A percentile compares a stretch with the other conserved stretches of the same genome.
phyloP scores from a whole-genome alignment of 1,284 basidiomycete species.

The Mycosarcoma maydis region DNA sequence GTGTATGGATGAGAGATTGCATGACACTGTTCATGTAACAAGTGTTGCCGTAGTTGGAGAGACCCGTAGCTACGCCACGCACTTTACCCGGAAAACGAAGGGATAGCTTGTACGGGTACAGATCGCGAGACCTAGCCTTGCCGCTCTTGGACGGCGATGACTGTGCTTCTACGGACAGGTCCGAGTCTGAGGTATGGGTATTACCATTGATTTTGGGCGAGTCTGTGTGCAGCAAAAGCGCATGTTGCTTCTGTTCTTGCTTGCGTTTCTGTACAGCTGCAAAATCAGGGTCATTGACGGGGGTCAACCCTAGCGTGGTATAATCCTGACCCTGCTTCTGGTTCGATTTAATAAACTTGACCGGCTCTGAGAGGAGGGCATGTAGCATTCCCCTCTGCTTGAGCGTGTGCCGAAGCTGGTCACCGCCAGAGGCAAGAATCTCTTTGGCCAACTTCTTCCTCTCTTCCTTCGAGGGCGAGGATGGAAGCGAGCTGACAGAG shows the following conservation, averaged over 20 bases:
- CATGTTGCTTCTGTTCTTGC: slow-evolving; percentile 44
- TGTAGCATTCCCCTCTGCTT: slow-evolving; percentile 62
- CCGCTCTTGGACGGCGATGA: slow-evolving; percentile 22
- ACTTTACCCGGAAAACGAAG: slow-evolving; percentile 47
- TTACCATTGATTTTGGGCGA: slow-evolving; percentile 29
- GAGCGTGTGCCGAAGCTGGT: slow-evolving; percentile 30
- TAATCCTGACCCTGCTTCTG: slow-evolving; percentile 46
- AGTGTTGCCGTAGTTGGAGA: slow-evolving; percentile 92
- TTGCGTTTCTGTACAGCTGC: slow-evolving; percentile 37
- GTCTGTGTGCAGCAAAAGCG: slow-evolving; percentile 34
- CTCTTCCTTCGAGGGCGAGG: slow-evolving; percentile 31
- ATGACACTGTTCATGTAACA: slow-evolving; percentile 96
- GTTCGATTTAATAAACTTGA: slow-evolving; percentile 45
- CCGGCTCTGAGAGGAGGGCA: slow-evolving; percentile 44
- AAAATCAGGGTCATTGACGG: slow-evolving; percentile 43
- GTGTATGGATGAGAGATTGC: slow-evolving; percentile 92
- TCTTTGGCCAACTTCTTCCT: slow-evolving; percentile 29
- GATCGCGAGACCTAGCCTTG: slow-evolving; percentile 26
- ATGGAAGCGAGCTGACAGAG: slow-evolving; percentile 15
- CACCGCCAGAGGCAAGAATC: slow-evolving; percentile 21
- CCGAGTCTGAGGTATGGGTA: not conserved
- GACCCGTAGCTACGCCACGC: slow-evolving; percentile 69
- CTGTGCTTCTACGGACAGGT: not conserved
- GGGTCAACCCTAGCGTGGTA: slow-evolving; percentile 32
- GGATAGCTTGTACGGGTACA: slow-evolving; percentile 49